These are phyloP conservation scores for Gomphus sp. DNA, from an alignment of 1,284 basidiomycete species.

Conservation along the genomic window DNA sequence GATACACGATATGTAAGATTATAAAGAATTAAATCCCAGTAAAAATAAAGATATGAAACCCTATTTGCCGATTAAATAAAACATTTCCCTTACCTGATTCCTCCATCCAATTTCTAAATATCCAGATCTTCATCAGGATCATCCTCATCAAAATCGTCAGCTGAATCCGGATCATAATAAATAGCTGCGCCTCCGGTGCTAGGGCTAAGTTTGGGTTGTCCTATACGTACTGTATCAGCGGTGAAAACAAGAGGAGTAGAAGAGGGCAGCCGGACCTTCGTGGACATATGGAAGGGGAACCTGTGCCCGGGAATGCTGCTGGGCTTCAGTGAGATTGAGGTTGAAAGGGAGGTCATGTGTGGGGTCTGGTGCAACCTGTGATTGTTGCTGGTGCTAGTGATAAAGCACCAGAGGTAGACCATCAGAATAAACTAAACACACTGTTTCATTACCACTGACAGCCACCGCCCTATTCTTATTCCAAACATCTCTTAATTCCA, in stretches of 20 bases:
- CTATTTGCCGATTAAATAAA: not conserved
- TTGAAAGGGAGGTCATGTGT: constrained; percentile 76
- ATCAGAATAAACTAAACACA: not conserved
- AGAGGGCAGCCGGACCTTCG: constrained; percentile 39
- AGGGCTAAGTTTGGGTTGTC: constrained; percentile 4
- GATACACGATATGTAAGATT: too few species aligned
- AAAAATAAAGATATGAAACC: too few species aligned
- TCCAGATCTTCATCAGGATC: constrained; percentile 87
- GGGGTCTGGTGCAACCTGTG: constrained; percentile 38
- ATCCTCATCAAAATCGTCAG: constrained; percentile 83
- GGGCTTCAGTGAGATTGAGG: constrained; percentile 74
- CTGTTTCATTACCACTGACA: constrained; percentile 14
- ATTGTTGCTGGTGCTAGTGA: not conserved
- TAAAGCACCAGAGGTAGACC: not conserved
- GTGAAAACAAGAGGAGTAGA: not conserved
- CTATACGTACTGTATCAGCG: not conserved
- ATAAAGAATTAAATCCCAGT: too few species aligned
- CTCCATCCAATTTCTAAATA: constrained; percentile 33
- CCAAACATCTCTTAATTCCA: constrained; percentile 39
- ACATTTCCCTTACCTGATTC: not conserved
- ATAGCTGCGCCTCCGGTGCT: constrained; percentile 28
- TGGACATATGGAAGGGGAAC: constrained; percentile 86
- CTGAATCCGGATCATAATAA: constrained; percentile 77
- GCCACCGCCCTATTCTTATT: constrained; percentile 22
- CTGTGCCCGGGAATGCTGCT: constrained; percentile 66